These are phyloP conservation scores for Cystofilobasidium capitatum DNA, from an alignment of 768 basidiomycete genomes.

Conservation along the genomic window DNA sequence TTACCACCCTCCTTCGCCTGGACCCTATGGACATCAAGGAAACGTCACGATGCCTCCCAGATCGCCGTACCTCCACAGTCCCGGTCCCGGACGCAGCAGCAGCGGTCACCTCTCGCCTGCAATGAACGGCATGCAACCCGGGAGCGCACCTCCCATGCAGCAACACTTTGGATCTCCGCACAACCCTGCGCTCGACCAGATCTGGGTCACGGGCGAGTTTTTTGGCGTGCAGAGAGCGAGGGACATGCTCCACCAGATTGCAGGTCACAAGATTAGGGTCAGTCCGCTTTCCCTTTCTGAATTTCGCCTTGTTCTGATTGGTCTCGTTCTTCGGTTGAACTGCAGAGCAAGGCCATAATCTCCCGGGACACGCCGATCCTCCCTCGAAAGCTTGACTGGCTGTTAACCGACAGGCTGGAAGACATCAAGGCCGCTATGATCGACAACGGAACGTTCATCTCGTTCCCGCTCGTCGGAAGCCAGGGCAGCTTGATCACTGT, in stretches of 20 bases:
- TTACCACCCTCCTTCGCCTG: neutral
- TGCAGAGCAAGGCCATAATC: conserved; percentile 74
- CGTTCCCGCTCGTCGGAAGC: conserved; percentile 78
- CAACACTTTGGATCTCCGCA: neutral
- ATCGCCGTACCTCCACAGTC: neutral
- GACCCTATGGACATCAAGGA: neutral
- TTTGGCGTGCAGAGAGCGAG: conserved; percentile 89
- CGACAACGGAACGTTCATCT: conserved; percentile 93
- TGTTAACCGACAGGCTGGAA: conserved; percentile 90
- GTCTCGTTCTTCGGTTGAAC: conserved; percentile 1
- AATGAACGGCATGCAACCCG: too few relatives aligned
- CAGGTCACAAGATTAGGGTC: conserved; percentile 63
- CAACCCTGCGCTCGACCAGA: conserved; percentile 55
- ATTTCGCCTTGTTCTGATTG: neutral
- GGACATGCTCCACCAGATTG: conserved; percentile 86
- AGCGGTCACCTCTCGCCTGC: too few relatives aligned
- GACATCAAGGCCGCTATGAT: conserved; percentile 86
- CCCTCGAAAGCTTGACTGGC: conserved; percentile 95
- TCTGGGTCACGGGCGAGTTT: conserved; percentile 97
- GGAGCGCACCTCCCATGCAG: neutral
- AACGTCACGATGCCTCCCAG: neutral
- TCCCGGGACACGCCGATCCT: conserved; percentile 88
- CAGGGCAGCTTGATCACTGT: conserved; percentile 87
- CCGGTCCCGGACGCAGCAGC: neutral
- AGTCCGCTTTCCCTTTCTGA: conserved; percentile 16